Evolutionary conservation across 257 asterid species (phyloP).

Genomic region (Solanum tacnaense): DNA sequence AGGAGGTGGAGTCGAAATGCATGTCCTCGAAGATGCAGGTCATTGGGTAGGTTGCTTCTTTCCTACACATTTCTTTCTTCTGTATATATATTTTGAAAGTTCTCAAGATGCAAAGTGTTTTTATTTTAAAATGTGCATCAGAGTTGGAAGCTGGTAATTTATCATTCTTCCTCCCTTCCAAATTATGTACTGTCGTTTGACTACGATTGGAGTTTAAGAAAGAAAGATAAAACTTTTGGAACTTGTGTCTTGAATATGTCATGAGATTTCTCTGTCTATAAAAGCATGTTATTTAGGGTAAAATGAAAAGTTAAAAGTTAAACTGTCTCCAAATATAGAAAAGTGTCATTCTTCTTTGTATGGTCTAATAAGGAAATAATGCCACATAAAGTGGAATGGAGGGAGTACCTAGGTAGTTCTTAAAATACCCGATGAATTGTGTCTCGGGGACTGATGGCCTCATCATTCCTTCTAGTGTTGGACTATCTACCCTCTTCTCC

Average conservation of each 20-base stretch:
- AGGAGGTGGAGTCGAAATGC: slow-evolving; percentile 99
- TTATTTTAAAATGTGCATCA: background rate
- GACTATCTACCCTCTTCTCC: background rate
- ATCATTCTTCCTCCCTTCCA: background rate
- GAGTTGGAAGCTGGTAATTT: background rate
- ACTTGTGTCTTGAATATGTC: background rate
- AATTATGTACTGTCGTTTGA: background rate
- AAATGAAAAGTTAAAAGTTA: background rate
- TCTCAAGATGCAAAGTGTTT: background rate
- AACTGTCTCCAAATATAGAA: background rate
- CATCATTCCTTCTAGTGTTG: background rate
- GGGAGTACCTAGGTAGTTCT: background rate
- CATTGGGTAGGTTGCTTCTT: slow-evolving; percentile 62
- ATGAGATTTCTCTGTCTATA: background rate
- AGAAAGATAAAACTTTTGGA: background rate
- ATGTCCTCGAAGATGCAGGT: slow-evolving; percentile 96
- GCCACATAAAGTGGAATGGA: background rate
- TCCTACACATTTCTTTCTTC: background rate
- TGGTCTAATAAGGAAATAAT: background rate
- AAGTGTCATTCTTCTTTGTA: background rate
- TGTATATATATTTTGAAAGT: background rate
- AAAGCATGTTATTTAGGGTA: background rate
- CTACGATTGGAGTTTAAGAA: background rate
- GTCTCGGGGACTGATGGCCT: background rate
- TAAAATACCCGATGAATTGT: background rate